A percentile compares a stretch with the other conserved stretches of the same genome.
These are phyloP conservation scores for Saksenaea vasiformis DNA, from an alignment of 371 early-diverging fungal species.

Conservation along the genomic window DNA sequence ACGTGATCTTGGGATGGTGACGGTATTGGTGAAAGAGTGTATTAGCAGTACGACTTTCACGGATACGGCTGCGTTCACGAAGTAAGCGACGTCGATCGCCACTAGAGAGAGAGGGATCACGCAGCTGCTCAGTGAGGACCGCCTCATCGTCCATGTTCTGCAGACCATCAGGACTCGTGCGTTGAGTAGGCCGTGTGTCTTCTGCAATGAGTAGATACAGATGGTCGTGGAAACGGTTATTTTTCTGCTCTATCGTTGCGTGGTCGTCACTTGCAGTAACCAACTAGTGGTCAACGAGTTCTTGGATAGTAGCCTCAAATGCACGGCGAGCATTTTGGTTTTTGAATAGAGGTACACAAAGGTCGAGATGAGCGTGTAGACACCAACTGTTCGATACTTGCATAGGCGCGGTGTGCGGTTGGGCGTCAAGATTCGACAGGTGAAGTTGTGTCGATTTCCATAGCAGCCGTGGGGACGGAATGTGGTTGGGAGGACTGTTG, in stretches of 20 bases:
- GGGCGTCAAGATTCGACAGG: not conserved
- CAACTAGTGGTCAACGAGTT: not conserved
- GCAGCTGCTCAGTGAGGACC: not conserved
- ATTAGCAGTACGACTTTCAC: not conserved
- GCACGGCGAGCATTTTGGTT: not conserved
- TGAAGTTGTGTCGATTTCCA: not conserved
- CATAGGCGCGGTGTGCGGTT: not conserved
- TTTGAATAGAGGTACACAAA: not conserved
- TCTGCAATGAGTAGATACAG: not conserved
- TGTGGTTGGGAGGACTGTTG: not conserved
- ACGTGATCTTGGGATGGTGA: not conserved
- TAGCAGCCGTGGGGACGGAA: not conserved
- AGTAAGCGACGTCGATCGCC: not conserved
- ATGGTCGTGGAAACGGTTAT: slow-evolving; percentile 5
- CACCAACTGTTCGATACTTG: not conserved
- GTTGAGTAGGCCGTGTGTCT: not conserved
- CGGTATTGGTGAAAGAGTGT: slow-evolving; percentile 6
- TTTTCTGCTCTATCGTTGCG: not conserved
- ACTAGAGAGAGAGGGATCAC: not conserved
- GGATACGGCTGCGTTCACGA: slow-evolving; percentile 3
- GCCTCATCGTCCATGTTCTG: not conserved
- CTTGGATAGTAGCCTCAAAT: not conserved
- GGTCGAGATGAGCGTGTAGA: not conserved
- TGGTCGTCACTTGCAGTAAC: not conserved
- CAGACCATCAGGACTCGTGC: not conserved